Evolutionary conservation across 805 yeast species (phyloP).

Genomic region (Saccharomycopsis fermentans): DNA sequence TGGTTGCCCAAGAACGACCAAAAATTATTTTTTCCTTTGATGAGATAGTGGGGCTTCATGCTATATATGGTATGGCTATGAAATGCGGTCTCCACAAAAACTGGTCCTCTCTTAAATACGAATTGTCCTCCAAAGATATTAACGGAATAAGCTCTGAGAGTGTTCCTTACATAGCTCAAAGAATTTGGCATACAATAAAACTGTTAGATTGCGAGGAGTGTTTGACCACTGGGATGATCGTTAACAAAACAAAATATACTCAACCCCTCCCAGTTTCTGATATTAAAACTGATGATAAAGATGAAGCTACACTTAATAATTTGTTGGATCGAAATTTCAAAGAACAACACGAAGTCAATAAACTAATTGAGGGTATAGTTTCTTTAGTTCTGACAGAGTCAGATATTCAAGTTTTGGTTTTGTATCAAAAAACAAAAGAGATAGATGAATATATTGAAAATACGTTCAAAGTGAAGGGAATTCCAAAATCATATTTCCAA

Average conservation of each 20-base stretch:
- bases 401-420: not conserved
- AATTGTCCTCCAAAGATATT: not conserved
- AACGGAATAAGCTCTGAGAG: slow-evolving; percentile 2
- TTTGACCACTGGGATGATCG: not conserved
- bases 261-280: not conserved
- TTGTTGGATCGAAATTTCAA: not conserved
- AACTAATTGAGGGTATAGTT: not conserved
- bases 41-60: not conserved
- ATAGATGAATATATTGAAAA: not conserved
- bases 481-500: not conserved
- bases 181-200: slow-evolving; percentile 1
- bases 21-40: slow-evolving; percentile 6
- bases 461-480: not conserved
- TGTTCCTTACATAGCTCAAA: not conserved
- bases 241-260: not conserved
- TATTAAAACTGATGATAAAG: not conserved
- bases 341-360: not conserved
- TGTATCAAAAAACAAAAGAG: not conserved
- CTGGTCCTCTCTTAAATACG: not conserved
- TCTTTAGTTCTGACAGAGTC: not conserved
- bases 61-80: slow-evolving; percentile 2
- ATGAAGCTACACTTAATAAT: not conserved
- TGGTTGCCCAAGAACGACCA: slow-evolving; percentile 9
- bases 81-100: slow-evolving; percentile 5
- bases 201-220: not conserved